Evolutionary conservation across 352 stramenopile species (phyloP), one percentile per base, ranked within the genome.

Genomic region (Globisporangium cederbergense): DNA sequence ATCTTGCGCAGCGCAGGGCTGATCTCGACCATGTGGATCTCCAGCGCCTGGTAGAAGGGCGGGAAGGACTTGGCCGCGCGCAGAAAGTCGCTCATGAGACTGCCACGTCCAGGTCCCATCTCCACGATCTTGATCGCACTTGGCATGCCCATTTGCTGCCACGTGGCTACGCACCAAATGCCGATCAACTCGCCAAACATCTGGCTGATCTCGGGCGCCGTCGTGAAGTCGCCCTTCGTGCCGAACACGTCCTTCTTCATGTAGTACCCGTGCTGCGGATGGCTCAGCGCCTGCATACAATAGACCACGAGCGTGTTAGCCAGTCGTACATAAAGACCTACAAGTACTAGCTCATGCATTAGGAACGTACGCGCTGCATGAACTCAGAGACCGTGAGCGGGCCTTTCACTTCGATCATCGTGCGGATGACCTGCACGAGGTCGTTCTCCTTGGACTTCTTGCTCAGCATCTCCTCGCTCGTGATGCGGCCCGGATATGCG

Each of bases 221-320:
- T 98, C 34, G 94, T 96, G 75, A 98, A 98, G 78, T 98, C 92
- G 63, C 91, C 91, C 53, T 94, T 77, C 34, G 72, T 83, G 40
- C 93, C 93, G 70, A 98, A 96, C 57, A 97, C 86, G 64, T 97
- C 86, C 45, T 88, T 87, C 69, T 96, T 95, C 76, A 97, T 98
- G 80, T 99, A 99, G 77, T 99, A 99, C 40, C 96, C 96, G 75
- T 97, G 85, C 55, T 89, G 58, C 14, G 91, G 92, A 78, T 98
- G 92, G 51, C 89, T 91, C 67, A 98, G 79, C 36, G 84, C 84
- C 77, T 86, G 59, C 14, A 22, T 2, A 20, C 30, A 11, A 34
- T 49, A 43, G 25, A 36, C 6, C 6, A 38, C 18, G 2, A 20
- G 16, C 22, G 14, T 54, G 30, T 62, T 51, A 63, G n/a, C 28